phyloP scores from a whole-genome alignment of 148 eudicot species.

The Agrostemma githago region DNA sequence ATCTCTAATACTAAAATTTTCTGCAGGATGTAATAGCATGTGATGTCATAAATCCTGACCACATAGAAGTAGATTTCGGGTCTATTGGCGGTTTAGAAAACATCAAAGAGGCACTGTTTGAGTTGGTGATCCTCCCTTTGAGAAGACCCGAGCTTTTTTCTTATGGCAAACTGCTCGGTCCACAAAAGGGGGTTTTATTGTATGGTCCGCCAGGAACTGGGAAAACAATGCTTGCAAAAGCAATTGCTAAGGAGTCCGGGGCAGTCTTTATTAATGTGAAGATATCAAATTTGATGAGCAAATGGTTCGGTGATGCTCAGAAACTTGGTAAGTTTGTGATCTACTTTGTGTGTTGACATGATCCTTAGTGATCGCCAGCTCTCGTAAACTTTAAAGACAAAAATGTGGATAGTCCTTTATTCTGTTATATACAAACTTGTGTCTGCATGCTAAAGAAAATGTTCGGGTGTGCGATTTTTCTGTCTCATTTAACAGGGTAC shows the following conservation, averaged over 20 bases:
- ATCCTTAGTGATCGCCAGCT: background rate
- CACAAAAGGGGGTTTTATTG: constrained; percentile 88
- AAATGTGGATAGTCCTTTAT: background rate
- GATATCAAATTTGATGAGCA: constrained; percentile 91
- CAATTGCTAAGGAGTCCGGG: constrained; percentile 96
- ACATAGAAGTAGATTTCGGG: constrained; percentile 75
- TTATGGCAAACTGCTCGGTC: constrained; percentile 82
- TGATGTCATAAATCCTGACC: constrained; percentile 88
- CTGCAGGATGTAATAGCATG: constrained; percentile 84
- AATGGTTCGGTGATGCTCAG: constrained; percentile 98
- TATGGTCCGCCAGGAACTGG: constrained; percentile 98
- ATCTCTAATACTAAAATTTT: constrained; percentile 12
- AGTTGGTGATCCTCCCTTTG: constrained; percentile 86
- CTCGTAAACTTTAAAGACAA: background rate
- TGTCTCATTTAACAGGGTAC: background rate
- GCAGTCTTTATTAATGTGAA: constrained; percentile 95
- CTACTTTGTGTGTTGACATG: background rate
- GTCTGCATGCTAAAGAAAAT: background rate
- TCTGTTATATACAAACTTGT: background rate
- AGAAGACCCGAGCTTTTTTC: constrained; percentile 82
- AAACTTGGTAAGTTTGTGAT: constrained; percentile 67
- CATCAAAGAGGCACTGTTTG: constrained; percentile 69
- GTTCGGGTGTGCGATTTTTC: background rate
- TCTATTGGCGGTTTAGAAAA: constrained; percentile 83
- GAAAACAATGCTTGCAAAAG: constrained; percentile 98